Evolutionary conservation across 2,329 filamentous ascomycete species (phyloP).

Genomic region (Aspergillus vadensis): DNA sequence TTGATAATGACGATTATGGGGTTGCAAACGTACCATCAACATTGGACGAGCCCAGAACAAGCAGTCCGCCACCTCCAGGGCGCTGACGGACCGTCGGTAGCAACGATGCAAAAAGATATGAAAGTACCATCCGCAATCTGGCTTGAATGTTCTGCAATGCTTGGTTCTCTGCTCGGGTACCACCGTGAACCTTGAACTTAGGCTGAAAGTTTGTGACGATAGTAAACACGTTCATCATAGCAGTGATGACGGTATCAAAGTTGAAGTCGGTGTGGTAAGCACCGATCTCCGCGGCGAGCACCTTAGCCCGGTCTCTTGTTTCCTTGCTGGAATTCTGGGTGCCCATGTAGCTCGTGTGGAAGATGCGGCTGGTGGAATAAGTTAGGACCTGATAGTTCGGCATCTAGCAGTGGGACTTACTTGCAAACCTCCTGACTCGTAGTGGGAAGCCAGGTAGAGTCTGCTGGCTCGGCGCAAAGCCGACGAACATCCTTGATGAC

Average conservation of each 20-base stretch:
- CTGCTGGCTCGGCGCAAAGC: conserved; percentile 54
- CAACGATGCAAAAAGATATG: conserved; percentile 66
- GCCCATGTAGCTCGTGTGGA: conserved; percentile 71
- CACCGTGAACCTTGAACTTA: conserved; percentile 66
- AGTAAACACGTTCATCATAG: conserved; percentile 62
- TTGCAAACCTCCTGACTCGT: conserved; percentile 63
- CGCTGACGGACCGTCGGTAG: conserved; percentile 61
- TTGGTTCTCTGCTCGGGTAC: conserved; percentile 62
- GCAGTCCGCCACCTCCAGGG: conserved; percentile 58
- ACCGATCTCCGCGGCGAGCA: conserved; percentile 64
- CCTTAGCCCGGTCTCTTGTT: conserved; percentile 66
- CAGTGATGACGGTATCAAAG: conserved; percentile 68
- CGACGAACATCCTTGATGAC: conserved; percentile 58
- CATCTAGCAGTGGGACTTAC: conserved; percentile 14
- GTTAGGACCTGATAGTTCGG: conserved; percentile 1
- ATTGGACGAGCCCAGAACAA: conserved; percentile 70
- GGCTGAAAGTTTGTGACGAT: conserved; percentile 62
- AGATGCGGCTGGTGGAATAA: conserved; percentile 46
- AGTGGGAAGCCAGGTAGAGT: conserved; percentile 53
- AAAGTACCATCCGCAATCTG: conserved; percentile 64
- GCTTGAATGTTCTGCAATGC: conserved; percentile 71
- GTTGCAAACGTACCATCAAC: conserved; percentile 50
- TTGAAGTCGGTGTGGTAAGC: conserved; percentile 72
- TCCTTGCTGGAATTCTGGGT: conserved; percentile 68
- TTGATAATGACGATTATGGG: not conserved